phyloP scores from a whole-genome alignment of 371 early-diverging fungal genomes.

The Mortierella sp. region DNA sequence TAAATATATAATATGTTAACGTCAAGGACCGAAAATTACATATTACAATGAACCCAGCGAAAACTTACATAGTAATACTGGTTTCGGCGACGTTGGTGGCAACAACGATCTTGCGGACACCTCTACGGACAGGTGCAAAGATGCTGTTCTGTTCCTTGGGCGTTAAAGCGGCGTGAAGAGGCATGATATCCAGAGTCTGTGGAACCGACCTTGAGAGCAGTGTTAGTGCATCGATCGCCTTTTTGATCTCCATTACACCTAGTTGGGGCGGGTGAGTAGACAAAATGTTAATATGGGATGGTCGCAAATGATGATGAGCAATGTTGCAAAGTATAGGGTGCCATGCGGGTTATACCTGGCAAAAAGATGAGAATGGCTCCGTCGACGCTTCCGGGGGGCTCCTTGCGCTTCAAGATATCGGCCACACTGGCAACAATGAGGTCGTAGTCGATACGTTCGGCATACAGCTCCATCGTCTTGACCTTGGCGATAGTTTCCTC shows the following conservation, averaged over 20 bases:
- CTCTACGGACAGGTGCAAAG: slow-evolving; percentile 68
- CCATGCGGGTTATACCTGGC: slow-evolving; percentile 64
- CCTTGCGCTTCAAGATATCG: slow-evolving; percentile 69
- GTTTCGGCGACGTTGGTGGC: slow-evolving; percentile 98
- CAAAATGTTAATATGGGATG: neutral
- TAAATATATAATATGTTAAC: neutral
- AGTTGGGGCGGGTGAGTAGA: slow-evolving; percentile 3
- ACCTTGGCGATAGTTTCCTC: slow-evolving; percentile 64
- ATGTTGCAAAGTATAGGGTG: neutral
- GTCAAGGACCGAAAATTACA: too few relatives aligned
- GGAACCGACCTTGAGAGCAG: slow-evolving; percentile 42
- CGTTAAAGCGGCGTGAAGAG: slow-evolving; percentile 85
- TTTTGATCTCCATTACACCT: slow-evolving; percentile 83
- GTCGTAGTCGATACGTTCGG: slow-evolving; percentile 72
- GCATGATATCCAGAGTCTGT: slow-evolving; percentile 63
- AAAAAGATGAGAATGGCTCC: slow-evolving; percentile 82
- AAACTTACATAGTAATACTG: slow-evolving; percentile 88
- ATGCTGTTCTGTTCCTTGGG: slow-evolving; percentile 78
- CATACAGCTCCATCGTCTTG: slow-evolving; percentile 62
- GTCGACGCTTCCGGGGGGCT: slow-evolving; percentile 64
- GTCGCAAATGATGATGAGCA: neutral
- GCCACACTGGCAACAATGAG: slow-evolving; percentile 72
- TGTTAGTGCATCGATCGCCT: slow-evolving; percentile 71
- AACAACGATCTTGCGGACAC: slow-evolving; percentile 90
- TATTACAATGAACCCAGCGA: neutral